phyloP scores from a whole-genome alignment of 2,329 filamentous ascomycete species.

The Colletotrichum caudatum region DNA sequence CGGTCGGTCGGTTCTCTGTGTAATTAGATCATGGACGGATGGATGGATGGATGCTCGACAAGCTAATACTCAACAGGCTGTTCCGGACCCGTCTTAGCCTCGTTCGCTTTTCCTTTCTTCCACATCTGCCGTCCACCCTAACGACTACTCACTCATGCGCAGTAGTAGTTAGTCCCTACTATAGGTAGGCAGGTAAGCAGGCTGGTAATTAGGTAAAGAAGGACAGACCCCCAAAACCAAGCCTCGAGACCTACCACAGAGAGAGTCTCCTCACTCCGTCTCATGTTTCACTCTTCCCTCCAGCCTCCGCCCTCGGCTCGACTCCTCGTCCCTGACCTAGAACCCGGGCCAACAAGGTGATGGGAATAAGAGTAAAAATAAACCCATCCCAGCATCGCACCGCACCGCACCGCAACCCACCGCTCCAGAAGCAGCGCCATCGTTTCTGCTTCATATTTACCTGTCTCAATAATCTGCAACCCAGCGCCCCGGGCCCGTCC shows the following conservation, averaged over 20 bases:
- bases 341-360: not conserved
- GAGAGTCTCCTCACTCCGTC: constrained; percentile 1
- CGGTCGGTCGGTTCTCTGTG: not conserved
- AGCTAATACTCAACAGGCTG: not conserved
- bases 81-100: constrained; percentile 14
- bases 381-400: not conserved
- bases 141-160: not conserved
- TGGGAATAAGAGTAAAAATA: not conserved
- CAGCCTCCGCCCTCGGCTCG: constrained; percentile 1
- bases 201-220: not conserved
- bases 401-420: not conserved
- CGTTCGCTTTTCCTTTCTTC: constrained; percentile 2
- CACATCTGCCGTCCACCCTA: not conserved
- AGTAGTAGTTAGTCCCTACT: too few species aligned
- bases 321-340: not conserved
- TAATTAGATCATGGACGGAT: not conserved
- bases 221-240: not conserved
- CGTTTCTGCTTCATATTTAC: not conserved
- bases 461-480: not conserved
- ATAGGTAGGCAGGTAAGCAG: too few species aligned
- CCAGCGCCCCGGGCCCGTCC: constrained; percentile 2
- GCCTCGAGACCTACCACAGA: not conserved
- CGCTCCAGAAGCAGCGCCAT: constrained; percentile 9
- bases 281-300: not conserved
- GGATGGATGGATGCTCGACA: not conserved